phyloP scores from a whole-genome alignment of 352 stramenopile species.

The Globisporangium polare region DNA sequence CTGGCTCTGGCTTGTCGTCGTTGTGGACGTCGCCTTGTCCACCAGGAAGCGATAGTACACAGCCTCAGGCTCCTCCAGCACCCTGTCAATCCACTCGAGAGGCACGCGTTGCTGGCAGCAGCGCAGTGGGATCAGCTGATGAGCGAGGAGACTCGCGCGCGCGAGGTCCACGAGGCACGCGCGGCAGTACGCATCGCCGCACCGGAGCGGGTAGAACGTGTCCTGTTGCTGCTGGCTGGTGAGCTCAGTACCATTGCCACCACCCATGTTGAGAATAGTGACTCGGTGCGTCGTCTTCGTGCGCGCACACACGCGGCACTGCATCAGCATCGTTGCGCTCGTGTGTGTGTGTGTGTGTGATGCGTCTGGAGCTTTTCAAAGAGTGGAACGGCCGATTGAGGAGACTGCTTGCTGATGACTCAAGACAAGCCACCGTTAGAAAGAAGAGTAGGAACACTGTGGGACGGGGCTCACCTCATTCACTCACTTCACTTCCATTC shows the following conservation, averaged over 20 bases:
- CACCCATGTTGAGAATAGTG: neutral
- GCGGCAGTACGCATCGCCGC: constrained; percentile 36
- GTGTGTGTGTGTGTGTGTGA: neutral
- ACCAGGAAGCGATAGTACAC: constrained; percentile 40
- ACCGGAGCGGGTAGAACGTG: constrained; percentile 33
- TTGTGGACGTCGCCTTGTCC: neutral
- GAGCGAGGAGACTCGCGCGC: constrained; percentile 20
- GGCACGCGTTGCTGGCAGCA: constrained; percentile 37
- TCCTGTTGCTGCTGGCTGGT: neutral
- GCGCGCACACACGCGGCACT: neutral
- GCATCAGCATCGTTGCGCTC: neutral
- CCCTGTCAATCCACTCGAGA: constrained; percentile 21
- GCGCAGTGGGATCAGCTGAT: constrained; percentile 21
- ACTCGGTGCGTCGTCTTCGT: neutral
- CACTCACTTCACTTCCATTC: neutral
- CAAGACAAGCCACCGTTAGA: constrained; percentile 2
- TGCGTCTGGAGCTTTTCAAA: neutral
- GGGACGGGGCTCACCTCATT: neutral
- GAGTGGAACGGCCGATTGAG: neutral
- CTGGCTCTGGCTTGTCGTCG: neutral
- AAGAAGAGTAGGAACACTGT: neutral
- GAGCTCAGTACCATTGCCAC: neutral
- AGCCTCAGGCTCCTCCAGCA: constrained; percentile 32
- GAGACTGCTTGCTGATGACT: neutral
- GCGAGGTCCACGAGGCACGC: constrained; percentile 19